Evolutionary conservation across 108 stramenopile genomes (phyloP).

Genomic region (Conticribra weissflogii): DNA sequence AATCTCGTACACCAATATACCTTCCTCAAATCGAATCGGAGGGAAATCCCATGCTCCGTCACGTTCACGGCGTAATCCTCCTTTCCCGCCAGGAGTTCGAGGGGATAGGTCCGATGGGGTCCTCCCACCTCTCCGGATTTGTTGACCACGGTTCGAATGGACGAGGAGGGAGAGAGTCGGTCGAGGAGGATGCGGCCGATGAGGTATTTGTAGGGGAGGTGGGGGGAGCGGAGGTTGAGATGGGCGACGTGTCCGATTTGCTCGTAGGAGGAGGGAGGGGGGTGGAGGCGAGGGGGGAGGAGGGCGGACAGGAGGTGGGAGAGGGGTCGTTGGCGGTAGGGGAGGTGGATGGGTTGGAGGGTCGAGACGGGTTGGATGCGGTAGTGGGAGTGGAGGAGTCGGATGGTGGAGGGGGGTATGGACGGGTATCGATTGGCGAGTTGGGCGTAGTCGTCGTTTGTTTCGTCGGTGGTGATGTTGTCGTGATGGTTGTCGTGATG

Average conservation of each 20-base stretch:
- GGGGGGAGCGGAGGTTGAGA: slow-evolving; percentile 85
- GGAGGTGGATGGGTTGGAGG: slow-evolving; percentile 29
- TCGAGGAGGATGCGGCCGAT: slow-evolving; percentile 94
- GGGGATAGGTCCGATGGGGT: slow-evolving; percentile 91
- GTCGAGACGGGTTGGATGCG: slow-evolving; percentile 1
- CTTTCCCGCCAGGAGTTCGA: slow-evolving; percentile 91
- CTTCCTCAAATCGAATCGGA: slow-evolving; percentile 88
- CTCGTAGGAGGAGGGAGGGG: slow-evolving; percentile 91
- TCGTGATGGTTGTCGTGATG: too few relatives aligned
- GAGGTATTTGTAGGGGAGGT: slow-evolving; percentile 79
- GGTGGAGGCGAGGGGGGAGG: slow-evolving; percentile 57
- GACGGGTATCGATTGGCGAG: slow-evolving; percentile 14
- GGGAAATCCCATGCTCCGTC: slow-evolving; percentile 74
- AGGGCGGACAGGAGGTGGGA: slow-evolving; percentile 66
- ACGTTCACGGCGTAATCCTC: slow-evolving; percentile 69
- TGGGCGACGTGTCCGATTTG: slow-evolving; percentile 96
- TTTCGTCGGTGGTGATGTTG: not conserved
- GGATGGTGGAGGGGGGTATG: slow-evolving; percentile 6
- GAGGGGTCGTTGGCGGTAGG: slow-evolving; percentile 65
- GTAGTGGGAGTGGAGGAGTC: slow-evolving; percentile 18
- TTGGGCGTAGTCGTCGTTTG: not conserved
- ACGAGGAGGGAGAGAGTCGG: slow-evolving; percentile 60
- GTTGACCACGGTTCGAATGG: slow-evolving; percentile 91
- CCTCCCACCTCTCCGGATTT: slow-evolving; percentile 93
- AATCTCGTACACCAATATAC: slow-evolving; percentile 97